Percentiles rank a stretch among this genome's conserved stretches.
phyloP scores from a whole-genome alignment of 202 grass and related monocot genomes.

The Saccharum hybrid region DNA sequence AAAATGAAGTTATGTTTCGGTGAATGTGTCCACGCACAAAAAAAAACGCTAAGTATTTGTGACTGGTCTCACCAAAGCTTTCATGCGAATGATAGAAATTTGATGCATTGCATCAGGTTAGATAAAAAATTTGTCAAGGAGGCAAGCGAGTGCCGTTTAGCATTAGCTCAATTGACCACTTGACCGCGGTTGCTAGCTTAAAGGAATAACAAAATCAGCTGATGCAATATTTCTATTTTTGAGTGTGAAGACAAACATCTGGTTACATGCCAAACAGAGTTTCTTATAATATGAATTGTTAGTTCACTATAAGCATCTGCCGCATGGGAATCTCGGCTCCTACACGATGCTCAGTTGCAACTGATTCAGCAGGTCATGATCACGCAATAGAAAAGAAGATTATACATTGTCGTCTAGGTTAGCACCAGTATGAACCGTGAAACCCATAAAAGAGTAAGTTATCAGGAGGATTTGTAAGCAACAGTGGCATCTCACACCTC shows the following conservation, averaged over 20 bases:
- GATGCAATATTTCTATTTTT: constrained; percentile 11
- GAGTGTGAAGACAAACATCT: neutral
- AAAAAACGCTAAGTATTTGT: too few relatives aligned
- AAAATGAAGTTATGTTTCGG: too few relatives aligned
- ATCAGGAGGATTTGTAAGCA: neutral
- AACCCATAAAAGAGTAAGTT: neutral
- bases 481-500: constrained; percentile 7
- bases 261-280: neutral
- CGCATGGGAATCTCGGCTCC: neutral
- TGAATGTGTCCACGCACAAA: too few relatives aligned
- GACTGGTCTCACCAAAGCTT: too few relatives aligned
- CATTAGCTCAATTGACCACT: neutral
- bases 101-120: too few relatives aligned
- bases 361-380: neutral
- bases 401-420: neutral
- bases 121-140: too few relatives aligned
- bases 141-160: neutral
- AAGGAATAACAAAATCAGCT: constrained; percentile 7
- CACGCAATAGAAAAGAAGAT: neutral
- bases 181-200: neutral
- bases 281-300: neutral
- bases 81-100: too few relatives aligned
- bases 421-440: neutral
- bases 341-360: neutral
- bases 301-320: neutral